These are phyloP conservation scores for Pistacia vera DNA, from an alignment of 345 rosid genomes.

Conservation along the genomic window DNA sequence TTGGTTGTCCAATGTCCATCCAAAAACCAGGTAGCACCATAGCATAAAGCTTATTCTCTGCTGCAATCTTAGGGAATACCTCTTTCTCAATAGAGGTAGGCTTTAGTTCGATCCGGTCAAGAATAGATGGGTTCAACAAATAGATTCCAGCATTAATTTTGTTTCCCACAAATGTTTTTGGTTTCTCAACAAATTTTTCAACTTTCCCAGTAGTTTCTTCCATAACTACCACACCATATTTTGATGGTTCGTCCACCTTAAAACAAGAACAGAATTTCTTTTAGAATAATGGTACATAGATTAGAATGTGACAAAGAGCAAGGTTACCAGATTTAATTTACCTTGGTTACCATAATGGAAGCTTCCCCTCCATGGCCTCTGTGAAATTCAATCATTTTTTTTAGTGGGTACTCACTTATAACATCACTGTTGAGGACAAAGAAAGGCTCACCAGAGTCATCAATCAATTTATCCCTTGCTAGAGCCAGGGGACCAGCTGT, in stretches of 20 bases:
- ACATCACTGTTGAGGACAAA: constrained; percentile 89
- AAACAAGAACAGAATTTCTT: constrained; percentile 5
- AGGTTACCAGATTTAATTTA: constrained; percentile 20
- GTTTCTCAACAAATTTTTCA: constrained; percentile 77
- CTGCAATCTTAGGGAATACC: constrained; percentile 79
- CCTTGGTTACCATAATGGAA: constrained; percentile 89
- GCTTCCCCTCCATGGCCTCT: constrained; percentile 77
- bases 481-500: constrained; percentile 86
- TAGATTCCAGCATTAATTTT: constrained; percentile 85
- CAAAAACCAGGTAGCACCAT: constrained; percentile 85
- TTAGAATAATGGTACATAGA: not conserved
- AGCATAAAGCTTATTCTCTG: constrained; percentile 63
- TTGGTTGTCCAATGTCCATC: constrained; percentile 94
- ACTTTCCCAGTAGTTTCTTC: constrained; percentile 69
- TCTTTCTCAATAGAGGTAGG: constrained; percentile 89
- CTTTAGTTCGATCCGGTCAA: constrained; percentile 66
- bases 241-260: constrained; percentile 85
- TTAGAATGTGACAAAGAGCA: not conserved
- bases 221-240: constrained; percentile 81
- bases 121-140: constrained; percentile 71
- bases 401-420: constrained; percentile 73
- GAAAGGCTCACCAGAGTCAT: constrained; percentile 69
- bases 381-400: constrained; percentile 70
- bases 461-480: constrained; percentile 70
- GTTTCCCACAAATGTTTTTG: constrained; percentile 78